phyloP scores from a whole-genome alignment of 2,329 filamentous ascomycete genomes.

The Penicillium occitanis region DNA sequence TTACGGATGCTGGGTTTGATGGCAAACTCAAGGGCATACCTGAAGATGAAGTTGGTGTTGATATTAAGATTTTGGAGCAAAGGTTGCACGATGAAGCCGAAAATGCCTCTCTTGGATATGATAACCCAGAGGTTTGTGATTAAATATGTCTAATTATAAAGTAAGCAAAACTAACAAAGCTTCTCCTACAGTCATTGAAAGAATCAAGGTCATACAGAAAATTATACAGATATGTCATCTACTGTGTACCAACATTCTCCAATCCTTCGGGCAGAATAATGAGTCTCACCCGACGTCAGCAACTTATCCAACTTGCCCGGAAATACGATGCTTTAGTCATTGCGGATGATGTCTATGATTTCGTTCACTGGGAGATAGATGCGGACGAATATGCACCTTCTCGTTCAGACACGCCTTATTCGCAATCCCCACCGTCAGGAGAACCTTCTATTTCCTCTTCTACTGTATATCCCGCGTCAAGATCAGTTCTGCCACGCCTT shows the following conservation, averaged over 20 bases:
- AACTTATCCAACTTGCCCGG: slow-evolving; percentile 69
- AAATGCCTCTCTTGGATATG: no score
- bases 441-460: background rate
- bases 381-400: slow-evolving; percentile 35
- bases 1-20: slow-evolving; percentile 12
- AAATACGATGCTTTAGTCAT: slow-evolving; percentile 74
- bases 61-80: slow-evolving; percentile 4
- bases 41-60: slow-evolving; percentile 9
- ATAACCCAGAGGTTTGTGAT: background rate
- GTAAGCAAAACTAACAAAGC: background rate
- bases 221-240: slow-evolving; percentile 8
- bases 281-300: slow-evolving; percentile 52
- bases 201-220: background rate
- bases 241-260: slow-evolving; percentile 15
- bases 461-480: background rate
- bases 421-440: background rate
- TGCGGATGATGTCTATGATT: slow-evolving; percentile 87
- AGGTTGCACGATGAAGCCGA: background rate
- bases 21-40: slow-evolving; percentile 9
- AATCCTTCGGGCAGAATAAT: slow-evolving; percentile 11
- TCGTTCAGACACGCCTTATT: background rate
- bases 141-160: background rate
- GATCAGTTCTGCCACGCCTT: slow-evolving; percentile 62
- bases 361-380: slow-evolving; percentile 65
- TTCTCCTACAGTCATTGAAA: slow-evolving; percentile 2